Base-by-base conservation (phyloP, 257 asterid species). In the Solanum sejunctum region DNA sequence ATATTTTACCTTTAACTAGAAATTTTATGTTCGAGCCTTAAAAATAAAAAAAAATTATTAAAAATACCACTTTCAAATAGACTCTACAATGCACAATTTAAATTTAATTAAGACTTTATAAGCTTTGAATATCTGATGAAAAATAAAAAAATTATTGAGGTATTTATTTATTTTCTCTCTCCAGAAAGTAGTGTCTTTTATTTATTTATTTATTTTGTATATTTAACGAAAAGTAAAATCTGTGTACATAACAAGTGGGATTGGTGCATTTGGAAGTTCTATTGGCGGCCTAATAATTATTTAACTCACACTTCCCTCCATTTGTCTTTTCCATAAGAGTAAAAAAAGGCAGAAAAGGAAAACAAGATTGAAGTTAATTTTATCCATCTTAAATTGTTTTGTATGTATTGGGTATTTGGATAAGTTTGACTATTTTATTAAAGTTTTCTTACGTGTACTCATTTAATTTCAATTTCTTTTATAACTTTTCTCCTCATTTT, bases 61-160 rank as follows among this genome's bases (percentile, higher is more conserved):
- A 32, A 0, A 32, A 1, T 1, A 0, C 0, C 3, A 32, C 0
- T 3, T 32, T 0, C 3, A 32, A 32, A 28, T 28, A 0, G 2
- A 0, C 0, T 0, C 32, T 32, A 0, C 36, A 32, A 0, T 32
- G 3, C 3, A 32, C 0, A 32, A 32, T 3, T 1, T 0, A 32
- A 0, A 32, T 32, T 32, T 32, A 32, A 32, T 32, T 32, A 32
- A 3, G 0, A 3, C 36, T 32, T 1, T 0, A 32, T 0, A 3
- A 32, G 3, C 36, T 32, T 0, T 3, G 36, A 3, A 32, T 32
- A 32, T 32, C 3, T 26, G 26, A 26, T 26, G 1, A 32, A 32
- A 32, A 2, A 32, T 32, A 3, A 32, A 32, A 32, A 2, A 0
- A 32, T 2, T 0, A 32, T 0, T 0, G 3, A 32, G 3, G 0